Percentiles rank a stretch among this genome's conserved stretches.
phyloP scores from a whole-genome alignment of 345 rosid species.

The Pseudoturritis turrita region DNA sequence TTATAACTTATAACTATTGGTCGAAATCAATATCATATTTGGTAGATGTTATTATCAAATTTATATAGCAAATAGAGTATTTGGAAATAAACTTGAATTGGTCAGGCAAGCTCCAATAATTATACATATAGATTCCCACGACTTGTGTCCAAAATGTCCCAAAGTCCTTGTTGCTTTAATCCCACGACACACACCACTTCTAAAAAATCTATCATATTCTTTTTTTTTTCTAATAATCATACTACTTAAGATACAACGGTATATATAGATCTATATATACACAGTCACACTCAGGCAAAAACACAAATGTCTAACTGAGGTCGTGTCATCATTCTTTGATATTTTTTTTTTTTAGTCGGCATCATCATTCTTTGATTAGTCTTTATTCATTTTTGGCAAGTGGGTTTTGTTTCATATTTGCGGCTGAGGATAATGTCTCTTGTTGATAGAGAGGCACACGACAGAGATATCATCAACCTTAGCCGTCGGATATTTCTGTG shows the following conservation, averaged over 20 bases:
- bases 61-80: background rate
- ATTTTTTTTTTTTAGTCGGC: background rate
- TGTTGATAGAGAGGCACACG: slow-evolving; percentile 54
- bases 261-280: background rate
- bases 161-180: slow-evolving; percentile 20
- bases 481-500: slow-evolving; percentile 48
- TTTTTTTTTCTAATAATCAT: background rate
- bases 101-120: background rate
- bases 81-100: slow-evolving; percentile 1
- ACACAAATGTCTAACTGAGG: slow-evolving; percentile 4
- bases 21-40: background rate
- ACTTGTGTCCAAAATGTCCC: slow-evolving; percentile 15
- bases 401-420: background rate
- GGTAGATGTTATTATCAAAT: slow-evolving; percentile 12
- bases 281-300: slow-evolving; percentile 1
- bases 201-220: background rate
- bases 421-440: background rate
- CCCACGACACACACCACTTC: slow-evolving; percentile 16
- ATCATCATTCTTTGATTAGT: background rate
- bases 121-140: background rate
- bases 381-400: background rate
- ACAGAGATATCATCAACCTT: slow-evolving; percentile 70
- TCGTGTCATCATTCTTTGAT: background rate
- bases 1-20: background rate
- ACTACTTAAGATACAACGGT: background rate